A percentile compares a stretch with the other conserved stretches of the same genome.
These are phyloP conservation scores for Eruca vesicaria DNA, from an alignment of 441 rosid species.

Conservation along the genomic window DNA sequence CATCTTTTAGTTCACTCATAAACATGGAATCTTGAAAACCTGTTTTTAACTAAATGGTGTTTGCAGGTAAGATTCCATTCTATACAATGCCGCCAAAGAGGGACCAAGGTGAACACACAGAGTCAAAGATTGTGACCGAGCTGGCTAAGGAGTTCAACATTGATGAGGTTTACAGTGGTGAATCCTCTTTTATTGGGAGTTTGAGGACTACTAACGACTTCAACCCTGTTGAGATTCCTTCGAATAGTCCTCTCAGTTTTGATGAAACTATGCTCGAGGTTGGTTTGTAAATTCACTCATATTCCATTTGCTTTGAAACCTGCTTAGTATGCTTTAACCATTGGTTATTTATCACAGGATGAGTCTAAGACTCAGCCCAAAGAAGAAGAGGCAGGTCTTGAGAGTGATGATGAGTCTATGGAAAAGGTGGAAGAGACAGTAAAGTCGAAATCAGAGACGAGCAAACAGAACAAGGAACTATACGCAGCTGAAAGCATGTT, in stretches of 20 bases:
- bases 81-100: constrained; percentile 86
- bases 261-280: constrained; percentile 90
- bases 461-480: constrained; percentile 71
- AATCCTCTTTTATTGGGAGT: constrained; percentile 88
- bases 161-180: constrained; percentile 78
- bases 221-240: constrained; percentile 70
- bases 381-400: constrained; percentile 20
- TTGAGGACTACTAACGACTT: constrained; percentile 71
- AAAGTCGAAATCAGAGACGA: constrained; percentile 36
- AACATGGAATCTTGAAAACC: neutral
- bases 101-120: constrained; percentile 65
- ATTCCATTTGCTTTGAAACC: neutral
- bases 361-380: constrained; percentile 12
- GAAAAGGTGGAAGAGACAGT: constrained; percentile 35
- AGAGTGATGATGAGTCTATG: constrained; percentile 52
- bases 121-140: constrained; percentile 72
- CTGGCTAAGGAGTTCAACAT: constrained; percentile 78
- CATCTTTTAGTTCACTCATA: neutral
- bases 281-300: constrained; percentile 24
- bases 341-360: constrained; percentile 16
- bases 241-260: constrained; percentile 61
- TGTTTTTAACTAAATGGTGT: neutral
- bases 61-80: constrained; percentile 87
- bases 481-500: constrained; percentile 70
- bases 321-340: neutral